Evolutionary conservation across 1,284 basidiomycete species (phyloP), one percentile per base, ranked within the genome.

Genomic region (Puccinia polysora): DNA sequence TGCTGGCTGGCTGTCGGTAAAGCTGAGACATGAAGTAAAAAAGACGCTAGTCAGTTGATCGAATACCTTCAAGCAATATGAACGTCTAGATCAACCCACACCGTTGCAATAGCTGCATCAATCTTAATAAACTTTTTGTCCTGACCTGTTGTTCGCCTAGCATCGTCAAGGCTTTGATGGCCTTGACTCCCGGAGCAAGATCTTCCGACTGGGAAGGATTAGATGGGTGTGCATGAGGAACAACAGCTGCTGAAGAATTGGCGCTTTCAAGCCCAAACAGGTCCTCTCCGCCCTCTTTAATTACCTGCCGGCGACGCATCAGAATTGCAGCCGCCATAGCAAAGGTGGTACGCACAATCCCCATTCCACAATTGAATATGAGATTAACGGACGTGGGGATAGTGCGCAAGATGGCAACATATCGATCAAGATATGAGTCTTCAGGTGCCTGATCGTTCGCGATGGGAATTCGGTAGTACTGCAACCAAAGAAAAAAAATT

Each of bases 281-380:
- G 78, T 96, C 94, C 1, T 85, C 84, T 64, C 88, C 80, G 0
- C 90, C 91, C 23, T 84, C 82, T 18, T 85, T 81, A n/a, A 97
- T 84, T 49, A 94, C 82, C 80, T 97, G 92, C 77, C 88, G 89
- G 34, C 95, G 83, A 34, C 96, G 84, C 0, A 98, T 84, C 28
- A 99, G 84, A 74, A 90, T 87, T 0, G 95, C 94, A 1, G 94
- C 91, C 15, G 89, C 87, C 96, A 98, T 98, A 4, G 91, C 95
- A 79, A 97, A 97, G 0, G 95, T 97, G 1, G 95, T 96, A 49
- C 96, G 86, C 0, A 96, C 93, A 2, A 92, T 91, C 52, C 96
- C 96, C 85, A 96, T 94, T 49, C 96, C 95, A 79, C 96, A 97
- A 72, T 91, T 95, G 80, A 98, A 97, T 1, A 98, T 90, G 18